Evolutionary conservation across 2,329 filamentous ascomycete genomes (phyloP).

Genomic region (Talaromyces sp.): DNA sequence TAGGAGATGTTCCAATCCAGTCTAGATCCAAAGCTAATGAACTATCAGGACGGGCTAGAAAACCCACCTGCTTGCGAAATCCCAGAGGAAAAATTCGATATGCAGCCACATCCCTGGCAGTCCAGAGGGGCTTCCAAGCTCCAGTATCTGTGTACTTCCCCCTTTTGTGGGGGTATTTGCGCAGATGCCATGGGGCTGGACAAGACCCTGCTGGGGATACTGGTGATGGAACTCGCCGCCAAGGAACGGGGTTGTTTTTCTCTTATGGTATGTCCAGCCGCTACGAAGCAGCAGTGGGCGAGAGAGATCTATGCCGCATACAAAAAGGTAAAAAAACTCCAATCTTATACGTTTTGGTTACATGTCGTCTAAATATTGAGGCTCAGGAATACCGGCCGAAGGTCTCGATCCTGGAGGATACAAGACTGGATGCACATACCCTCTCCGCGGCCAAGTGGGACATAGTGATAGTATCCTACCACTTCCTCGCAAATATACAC

Average conservation of each 20-base stretch:
- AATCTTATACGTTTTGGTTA: background rate
- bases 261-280: background rate
- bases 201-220: background rate
- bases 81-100: background rate
- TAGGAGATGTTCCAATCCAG: background rate
- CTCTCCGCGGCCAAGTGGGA: background rate
- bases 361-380: background rate
- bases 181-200: background rate
- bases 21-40: background rate
- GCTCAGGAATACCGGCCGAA: background rate
- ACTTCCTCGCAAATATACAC: background rate
- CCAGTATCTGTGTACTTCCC: background rate
- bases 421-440: background rate
- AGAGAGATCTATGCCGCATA: background rate
- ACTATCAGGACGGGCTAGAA: background rate
- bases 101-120: background rate
- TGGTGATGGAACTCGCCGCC: background rate
- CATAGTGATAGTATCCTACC: constrained; percentile 1
- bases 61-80: background rate
- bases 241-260: background rate
- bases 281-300: background rate
- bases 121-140: background rate
- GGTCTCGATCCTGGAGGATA: background rate
- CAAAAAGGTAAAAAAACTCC: background rate
- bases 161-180: background rate